These are phyloP conservation scores for Cyclotella choctawhatcheeana DNA, from an alignment of 108 stramenopile species.

Conservation along the genomic window DNA sequence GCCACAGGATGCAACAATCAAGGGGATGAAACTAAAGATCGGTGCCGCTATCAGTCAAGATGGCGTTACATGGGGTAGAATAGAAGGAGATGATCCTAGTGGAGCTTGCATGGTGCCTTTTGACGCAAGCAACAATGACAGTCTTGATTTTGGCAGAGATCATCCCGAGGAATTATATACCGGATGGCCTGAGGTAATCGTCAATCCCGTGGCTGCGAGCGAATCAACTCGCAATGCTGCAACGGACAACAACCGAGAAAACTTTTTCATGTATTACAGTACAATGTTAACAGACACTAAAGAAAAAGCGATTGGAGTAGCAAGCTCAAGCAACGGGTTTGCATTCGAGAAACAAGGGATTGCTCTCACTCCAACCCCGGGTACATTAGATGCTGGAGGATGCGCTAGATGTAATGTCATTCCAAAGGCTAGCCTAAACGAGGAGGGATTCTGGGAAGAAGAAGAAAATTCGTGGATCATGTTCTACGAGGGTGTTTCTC, in stretches of 20 bases:
- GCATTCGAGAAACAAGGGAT: slow-evolving; percentile 81
- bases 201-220: slow-evolving; percentile 45
- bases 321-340: slow-evolving; percentile 85
- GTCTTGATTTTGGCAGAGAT: slow-evolving; percentile 54
- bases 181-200: slow-evolving; percentile 91
- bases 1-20: slow-evolving; percentile 59
- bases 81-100: slow-evolving; percentile 85
- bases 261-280: slow-evolving; percentile 94
- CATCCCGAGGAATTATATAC: slow-evolving; percentile 87
- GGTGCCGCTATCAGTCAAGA: slow-evolving; percentile 93
- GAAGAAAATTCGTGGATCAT: slow-evolving; percentile 61
- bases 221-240: slow-evolving; percentile 37
- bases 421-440: slow-evolving; percentile 60
- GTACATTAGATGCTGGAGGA: slow-evolving; percentile 75
- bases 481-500: slow-evolving; percentile 84
- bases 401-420: slow-evolving; percentile 81
- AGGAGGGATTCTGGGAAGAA: slow-evolving; percentile 60
- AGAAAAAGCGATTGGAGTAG: slow-evolving; percentile 79
- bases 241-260: slow-evolving; percentile 41
- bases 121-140: slow-evolving; percentile 57
- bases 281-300: slow-evolving; percentile 84
- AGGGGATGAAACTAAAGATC: slow-evolving; percentile 91
- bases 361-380: slow-evolving; percentile 63
- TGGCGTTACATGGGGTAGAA: slow-evolving; percentile 86
- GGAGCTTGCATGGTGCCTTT: slow-evolving; percentile 80